A percentile compares a stretch with the other conserved stretches of the same genome.
Evolutionary conservation across 1,284 basidiomycete species (phyloP).

Genomic region (Rhodotorula glutinis): DNA sequence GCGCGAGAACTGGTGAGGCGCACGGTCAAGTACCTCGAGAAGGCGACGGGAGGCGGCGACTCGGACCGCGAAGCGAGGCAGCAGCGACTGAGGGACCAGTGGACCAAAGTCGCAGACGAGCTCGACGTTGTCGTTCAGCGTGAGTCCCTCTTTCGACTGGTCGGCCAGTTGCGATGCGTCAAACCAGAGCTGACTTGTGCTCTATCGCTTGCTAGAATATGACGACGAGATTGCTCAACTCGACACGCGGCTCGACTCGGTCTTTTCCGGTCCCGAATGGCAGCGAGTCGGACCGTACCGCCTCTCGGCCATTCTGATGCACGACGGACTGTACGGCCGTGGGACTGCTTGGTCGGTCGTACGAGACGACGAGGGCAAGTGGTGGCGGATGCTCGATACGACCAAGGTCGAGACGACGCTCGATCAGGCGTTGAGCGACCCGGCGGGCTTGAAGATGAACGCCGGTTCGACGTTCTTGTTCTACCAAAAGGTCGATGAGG

Average conservation of each 20-base stretch:
- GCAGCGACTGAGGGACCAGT: slow-evolving; percentile 9
- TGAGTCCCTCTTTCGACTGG: no score
- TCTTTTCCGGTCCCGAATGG: slow-evolving; percentile 9
- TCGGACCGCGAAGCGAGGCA: slow-evolving; percentile 16
- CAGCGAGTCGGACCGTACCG: slow-evolving; percentile 22
- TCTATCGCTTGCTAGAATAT: slow-evolving; percentile 16
- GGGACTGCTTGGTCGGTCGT: slow-evolving; percentile 25
- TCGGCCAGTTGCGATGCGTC: no score
- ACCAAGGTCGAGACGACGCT: slow-evolving; percentile 23
- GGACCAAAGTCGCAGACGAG: slow-evolving; percentile 6
- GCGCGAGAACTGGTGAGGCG: slow-evolving; percentile 1
- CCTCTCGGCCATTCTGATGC: slow-evolving; percentile 25
- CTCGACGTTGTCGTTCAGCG: slow-evolving; percentile 8
- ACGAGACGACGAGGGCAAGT: slow-evolving; percentile 18
- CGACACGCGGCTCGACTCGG: not conserved
- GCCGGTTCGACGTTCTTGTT: slow-evolving; percentile 28
- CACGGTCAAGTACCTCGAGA: slow-evolving; percentile 7
- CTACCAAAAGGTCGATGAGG: slow-evolving; percentile 21
- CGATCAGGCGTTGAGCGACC: slow-evolving; percentile 20
- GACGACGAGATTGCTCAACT: slow-evolving; percentile 3
- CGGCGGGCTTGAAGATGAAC: slow-evolving; percentile 20
- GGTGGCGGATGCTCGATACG: slow-evolving; percentile 27
- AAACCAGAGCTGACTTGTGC: no score
- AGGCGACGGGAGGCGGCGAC: not conserved
- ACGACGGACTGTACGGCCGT: slow-evolving; percentile 34